phyloP scores from a whole-genome alignment of 306 rosid genomes.

The Ormosia emarginata region DNA sequence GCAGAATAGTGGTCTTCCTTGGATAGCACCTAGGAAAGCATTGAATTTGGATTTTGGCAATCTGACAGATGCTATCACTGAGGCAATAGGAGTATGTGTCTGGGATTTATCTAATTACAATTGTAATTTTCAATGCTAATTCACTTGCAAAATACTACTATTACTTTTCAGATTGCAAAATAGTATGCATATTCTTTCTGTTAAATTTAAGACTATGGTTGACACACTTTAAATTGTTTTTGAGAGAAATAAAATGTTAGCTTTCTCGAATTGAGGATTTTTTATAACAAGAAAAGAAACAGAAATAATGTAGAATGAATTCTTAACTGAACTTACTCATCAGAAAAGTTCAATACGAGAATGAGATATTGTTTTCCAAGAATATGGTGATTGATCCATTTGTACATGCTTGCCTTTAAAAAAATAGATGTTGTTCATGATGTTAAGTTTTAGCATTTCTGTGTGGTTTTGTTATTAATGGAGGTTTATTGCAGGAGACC shows the following conservation, averaged over 20 bases:
- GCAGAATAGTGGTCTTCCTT: constrained; percentile 92
- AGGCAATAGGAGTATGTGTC: constrained; percentile 74
- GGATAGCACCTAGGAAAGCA: constrained; percentile 58
- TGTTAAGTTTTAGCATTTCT: background rate
- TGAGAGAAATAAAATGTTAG: background rate
- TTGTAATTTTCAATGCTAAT: constrained; percentile 10
- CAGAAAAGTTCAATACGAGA: background rate
- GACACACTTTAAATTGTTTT: background rate
- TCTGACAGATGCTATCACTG: constrained; percentile 59
- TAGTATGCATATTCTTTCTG: background rate
- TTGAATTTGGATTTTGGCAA: constrained; percentile 55
- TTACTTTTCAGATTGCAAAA: constrained; percentile 5
- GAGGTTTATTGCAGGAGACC: constrained; percentile 53
- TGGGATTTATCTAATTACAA: constrained; percentile 14
- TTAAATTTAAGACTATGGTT: background rate
- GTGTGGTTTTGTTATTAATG: constrained; percentile 17
- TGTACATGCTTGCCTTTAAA: background rate
- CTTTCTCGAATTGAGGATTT: background rate
- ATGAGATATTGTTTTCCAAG: background rate
- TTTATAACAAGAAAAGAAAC: background rate
- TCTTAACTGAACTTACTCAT: background rate
- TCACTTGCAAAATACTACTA: background rate
- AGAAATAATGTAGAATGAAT: background rate
- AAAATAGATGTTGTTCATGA: background rate
- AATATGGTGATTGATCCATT: background rate